Evolutionary conservation across 1,284 basidiomycete genomes (phyloP).

Genomic region (Lignosus rhinocerotis): DNA sequence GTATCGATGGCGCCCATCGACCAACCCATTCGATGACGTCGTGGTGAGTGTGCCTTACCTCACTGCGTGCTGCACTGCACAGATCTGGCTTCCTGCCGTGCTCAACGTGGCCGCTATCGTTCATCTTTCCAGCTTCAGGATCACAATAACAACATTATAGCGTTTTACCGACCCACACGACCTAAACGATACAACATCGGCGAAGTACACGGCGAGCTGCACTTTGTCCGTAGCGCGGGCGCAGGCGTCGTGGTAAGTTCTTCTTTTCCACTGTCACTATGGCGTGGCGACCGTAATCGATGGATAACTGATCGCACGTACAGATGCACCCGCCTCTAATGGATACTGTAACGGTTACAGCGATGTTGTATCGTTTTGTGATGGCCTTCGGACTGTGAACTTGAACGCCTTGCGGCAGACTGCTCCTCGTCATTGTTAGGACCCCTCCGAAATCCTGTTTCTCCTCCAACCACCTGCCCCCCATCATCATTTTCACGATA

Average conservation of each 20-base stretch:
- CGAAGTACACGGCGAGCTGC: conserved; percentile 80
- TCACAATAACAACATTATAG: conserved; percentile 63
- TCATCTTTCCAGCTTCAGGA: conserved; percentile 63
- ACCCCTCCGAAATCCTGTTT: conserved; percentile 1
- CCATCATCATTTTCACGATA: conserved; percentile 2
- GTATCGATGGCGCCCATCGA: conserved; percentile 74
- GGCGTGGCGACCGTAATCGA: conserved; percentile 15
- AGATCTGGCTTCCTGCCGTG: conserved; percentile 18
- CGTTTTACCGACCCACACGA: conserved; percentile 74
- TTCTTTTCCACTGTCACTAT: conserved; percentile 15
- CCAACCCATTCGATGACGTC: conserved; percentile 53
- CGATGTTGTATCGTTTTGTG: conserved; percentile 81
- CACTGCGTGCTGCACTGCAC: not conserved
- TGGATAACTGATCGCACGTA: conserved; percentile 22
- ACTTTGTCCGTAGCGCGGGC: conserved; percentile 75
- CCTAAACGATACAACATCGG: conserved; percentile 78
- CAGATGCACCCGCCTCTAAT: conserved; percentile 85
- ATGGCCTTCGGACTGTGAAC: conserved; percentile 63
- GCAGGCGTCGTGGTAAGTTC: conserved; percentile 76
- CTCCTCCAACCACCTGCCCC: not conserved
- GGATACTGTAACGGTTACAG: conserved; percentile 80
- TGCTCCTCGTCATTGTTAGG: conserved; percentile 4
- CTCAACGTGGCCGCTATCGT: conserved; percentile 16
- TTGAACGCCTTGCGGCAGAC: conserved; percentile 20
- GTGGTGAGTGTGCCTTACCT: conserved; percentile 47